phyloP scores from a whole-genome alignment of 2,329 filamentous ascomycete genomes.

The Fusarium globosum region DNA sequence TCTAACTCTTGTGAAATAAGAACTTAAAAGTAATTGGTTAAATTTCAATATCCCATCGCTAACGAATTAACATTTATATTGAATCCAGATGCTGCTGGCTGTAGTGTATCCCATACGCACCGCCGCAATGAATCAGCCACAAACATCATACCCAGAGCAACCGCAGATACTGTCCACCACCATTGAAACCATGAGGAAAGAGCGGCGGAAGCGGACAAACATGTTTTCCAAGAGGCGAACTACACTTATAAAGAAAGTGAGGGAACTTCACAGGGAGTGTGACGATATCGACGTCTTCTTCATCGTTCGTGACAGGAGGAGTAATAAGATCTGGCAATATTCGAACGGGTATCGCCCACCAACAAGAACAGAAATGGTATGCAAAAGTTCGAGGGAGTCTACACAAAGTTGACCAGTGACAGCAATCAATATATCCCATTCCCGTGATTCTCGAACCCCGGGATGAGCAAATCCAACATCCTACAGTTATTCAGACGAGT shows the following conservation, averaged over 20 bases:
- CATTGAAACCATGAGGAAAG: not conserved
- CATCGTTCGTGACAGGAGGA: conserved; percentile 8
- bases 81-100: not conserved
- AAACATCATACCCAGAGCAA: not conserved
- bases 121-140: not conserved
- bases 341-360: conserved; percentile 11
- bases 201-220: not conserved
- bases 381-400: not conserved
- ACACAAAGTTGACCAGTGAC: not conserved
- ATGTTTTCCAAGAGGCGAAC: not conserved
- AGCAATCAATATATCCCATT: not conserved
- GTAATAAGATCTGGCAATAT: conserved; percentile 16
- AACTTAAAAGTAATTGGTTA: not conserved
- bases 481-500: not conserved
- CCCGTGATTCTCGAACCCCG: not conserved
- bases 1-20: not conserved
- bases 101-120: not conserved
- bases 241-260: not conserved
- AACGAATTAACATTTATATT: too few species aligned
- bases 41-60: too few species aligned
- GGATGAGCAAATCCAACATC: not conserved
- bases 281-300: conserved; percentile 15
- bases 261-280: conserved; percentile 1
- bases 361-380: conserved; percentile 7
- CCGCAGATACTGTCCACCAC: not conserved